Conservation (phyloP, 108 stramenopile genomes). For the Aurantiochytrium sp. region DNA sequence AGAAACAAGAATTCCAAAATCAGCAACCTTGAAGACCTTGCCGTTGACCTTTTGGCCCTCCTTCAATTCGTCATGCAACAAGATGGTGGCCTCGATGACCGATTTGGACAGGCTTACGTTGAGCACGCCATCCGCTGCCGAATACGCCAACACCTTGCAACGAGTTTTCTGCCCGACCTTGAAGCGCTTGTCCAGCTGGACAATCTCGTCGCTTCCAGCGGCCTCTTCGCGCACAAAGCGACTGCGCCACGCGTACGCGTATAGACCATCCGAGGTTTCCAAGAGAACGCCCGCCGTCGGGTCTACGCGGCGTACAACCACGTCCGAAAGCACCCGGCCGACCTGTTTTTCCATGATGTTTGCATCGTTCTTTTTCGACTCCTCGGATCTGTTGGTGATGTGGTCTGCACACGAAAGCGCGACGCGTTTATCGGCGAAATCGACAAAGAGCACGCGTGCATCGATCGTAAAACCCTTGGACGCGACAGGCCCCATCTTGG, state of each 20-base stretch:
- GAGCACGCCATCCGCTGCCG: neutral
- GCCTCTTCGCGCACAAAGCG: neutral
- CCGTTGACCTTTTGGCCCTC: neutral
- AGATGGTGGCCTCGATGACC: neutral
- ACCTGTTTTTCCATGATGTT: neutral
- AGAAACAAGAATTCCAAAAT: neutral
- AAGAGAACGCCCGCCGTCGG: neutral
- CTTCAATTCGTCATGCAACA: neutral
- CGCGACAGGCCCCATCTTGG: neutral
- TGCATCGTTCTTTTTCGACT: neutral
- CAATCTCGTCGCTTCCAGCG: neutral
- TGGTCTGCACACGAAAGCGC: neutral
- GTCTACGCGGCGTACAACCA: neutral
- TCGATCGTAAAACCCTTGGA: neutral
- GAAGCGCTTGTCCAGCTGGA: neutral
- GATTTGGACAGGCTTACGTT: neutral
- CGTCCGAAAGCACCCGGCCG: neutral
- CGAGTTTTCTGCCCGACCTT: neutral
- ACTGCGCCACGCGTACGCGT: neutral
- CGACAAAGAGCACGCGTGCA: neutral
- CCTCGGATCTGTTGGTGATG: neutral
- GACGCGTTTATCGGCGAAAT: neutral
- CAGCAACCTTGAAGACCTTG: neutral
- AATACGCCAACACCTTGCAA: neutral
- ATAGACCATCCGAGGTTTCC: neutral